phyloP scores from a whole-genome alignment of 805 yeast genomes.

The Wickerhamomyces hampshirensis region DNA sequence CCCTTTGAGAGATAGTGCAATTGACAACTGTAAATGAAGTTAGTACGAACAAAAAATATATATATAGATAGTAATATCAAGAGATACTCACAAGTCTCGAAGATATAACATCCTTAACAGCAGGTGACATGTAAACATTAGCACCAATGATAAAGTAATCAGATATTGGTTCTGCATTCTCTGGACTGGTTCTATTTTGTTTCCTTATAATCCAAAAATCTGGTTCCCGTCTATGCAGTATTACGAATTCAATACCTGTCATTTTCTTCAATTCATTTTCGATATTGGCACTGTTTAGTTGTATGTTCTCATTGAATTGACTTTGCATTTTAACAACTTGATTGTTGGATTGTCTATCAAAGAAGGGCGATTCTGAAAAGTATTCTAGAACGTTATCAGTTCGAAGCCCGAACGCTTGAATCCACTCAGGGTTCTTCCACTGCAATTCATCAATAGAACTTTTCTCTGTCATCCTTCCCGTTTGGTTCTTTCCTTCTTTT shows the following conservation, averaged over 20 bases:
- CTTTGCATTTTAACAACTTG: conserved; percentile 94
- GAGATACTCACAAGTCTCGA: conserved; percentile 54
- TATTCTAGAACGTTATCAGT: conserved; percentile 91
- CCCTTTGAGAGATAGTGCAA: conserved; percentile 33
- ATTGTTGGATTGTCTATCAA: conserved; percentile 89
- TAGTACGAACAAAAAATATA: not conserved
- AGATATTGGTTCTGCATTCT: conserved; percentile 49
- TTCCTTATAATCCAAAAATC: conserved; percentile 90
- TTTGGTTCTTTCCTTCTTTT: no score
- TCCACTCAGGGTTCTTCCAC: conserved; percentile 98
- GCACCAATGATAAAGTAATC: conserved; percentile 91
- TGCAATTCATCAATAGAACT: conserved; percentile 78
- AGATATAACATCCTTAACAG: conserved; percentile 63
- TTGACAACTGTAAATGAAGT: conserved; percentile 10
- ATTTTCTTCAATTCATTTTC: conserved; percentile 64
- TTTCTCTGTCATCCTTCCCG: conserved; percentile 12
- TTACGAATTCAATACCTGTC: conserved; percentile 82
- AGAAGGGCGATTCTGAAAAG: conserved; percentile 91
- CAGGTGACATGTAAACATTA: conserved; percentile 87
- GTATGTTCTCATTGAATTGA: conserved; percentile 61
- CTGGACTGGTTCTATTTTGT: conserved; percentile 58
- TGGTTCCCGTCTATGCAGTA: conserved; percentile 75
- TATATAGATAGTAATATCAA: not conserved
- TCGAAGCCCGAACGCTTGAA: conserved; percentile 79
- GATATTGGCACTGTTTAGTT: conserved; percentile 29